These are phyloP conservation scores for Rosa persica DNA, from an alignment of 306 rosid genomes.

Conservation along the genomic window DNA sequence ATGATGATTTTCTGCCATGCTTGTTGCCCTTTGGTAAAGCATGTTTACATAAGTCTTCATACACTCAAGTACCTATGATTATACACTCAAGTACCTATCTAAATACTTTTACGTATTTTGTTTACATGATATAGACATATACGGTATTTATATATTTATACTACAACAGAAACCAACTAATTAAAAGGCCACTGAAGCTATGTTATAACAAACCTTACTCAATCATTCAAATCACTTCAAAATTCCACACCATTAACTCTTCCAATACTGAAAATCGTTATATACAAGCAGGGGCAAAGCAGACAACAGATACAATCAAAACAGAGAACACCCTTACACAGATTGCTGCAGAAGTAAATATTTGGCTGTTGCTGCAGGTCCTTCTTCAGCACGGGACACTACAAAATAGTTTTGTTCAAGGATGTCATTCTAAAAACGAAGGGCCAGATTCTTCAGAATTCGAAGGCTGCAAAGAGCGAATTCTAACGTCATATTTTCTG, in stretches of 20 bases:
- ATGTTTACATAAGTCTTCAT: no score
- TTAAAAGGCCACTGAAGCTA: no score
- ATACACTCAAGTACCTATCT: no score
- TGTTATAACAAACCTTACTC: slow-evolving; percentile 22
- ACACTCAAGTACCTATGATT: no score
- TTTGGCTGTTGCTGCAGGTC: slow-evolving; percentile 7
- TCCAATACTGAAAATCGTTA: slow-evolving; percentile 11
- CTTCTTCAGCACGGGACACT: slow-evolving; percentile 11
- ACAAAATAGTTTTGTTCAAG: slow-evolving; percentile 6
- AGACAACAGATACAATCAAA: slow-evolving; percentile 21
- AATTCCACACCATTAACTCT: slow-evolving; percentile 24
- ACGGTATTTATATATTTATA: no score
- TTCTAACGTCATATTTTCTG: slow-evolving; percentile 59
- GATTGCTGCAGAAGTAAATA: slow-evolving; percentile 11
- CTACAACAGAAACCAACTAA: no score
- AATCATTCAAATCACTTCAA: slow-evolving; percentile 22
- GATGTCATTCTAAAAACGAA: slow-evolving; percentile 32
- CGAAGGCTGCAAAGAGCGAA: slow-evolving; percentile 81
- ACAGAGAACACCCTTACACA: slow-evolving; percentile 12
- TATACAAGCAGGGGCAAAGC: slow-evolving; percentile 20
- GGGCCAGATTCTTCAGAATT: slow-evolving; percentile 51
- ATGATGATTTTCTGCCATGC: no score
- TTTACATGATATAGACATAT: no score
- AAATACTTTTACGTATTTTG: no score
- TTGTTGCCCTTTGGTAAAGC: no score